Base-by-base conservation (phyloP, 2,329 filamentous ascomycete genomes). In the Macrophomina tecta region DNA sequence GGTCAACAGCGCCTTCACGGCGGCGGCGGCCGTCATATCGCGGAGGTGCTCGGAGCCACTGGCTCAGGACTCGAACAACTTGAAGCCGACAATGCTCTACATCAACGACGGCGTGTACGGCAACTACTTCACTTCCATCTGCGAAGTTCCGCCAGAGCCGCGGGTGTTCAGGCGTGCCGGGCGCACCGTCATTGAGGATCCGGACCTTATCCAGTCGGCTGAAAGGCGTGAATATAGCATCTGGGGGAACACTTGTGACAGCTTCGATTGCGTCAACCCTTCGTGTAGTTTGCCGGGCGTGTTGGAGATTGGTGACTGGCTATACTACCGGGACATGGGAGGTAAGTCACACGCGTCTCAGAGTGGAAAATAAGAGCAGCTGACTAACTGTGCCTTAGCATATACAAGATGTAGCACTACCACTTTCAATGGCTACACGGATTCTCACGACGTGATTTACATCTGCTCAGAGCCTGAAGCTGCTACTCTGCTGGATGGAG, bases 81-180 rank as follows among this genome's bases (percentile, higher is more conserved):
- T 65, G 28, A 87, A 87, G 71, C 90, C 88, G 72, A 96, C 94
- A 84, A 97, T 97, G 94, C 82, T 96, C 48, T 97, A 97, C 78
- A 84, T 97, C 78, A 97, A 97, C 76, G 94, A 97, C 73, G 94
- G 94, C 36, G 89, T 97, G 65, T 97, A 97, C 75, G 94, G 94
- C 74, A 97, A 97, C 82, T 97, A 97, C 77, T 94, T 92, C 73
- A 94, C 92, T 86, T 97, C 97, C 84, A 96, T 97, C 83, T 97
- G 97, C 77, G 94, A 97, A 75, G 94, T 97, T 83, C 87, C 94
- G 73, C 93, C 93, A 1, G 80, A 90, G 52, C 91, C 93, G 64
- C 91, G 91, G 80, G 86, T 97, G 65, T 84, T 97, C 61, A 87
- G 87, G 68, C 82, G 85, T 16, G 81, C 83, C 68, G 79, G 83